Evolutionary conservation across 2,329 filamentous ascomycete genomes (phyloP), one percentile per base, ranked within the genome.

Genomic region (Blumeria hordei): DNA sequence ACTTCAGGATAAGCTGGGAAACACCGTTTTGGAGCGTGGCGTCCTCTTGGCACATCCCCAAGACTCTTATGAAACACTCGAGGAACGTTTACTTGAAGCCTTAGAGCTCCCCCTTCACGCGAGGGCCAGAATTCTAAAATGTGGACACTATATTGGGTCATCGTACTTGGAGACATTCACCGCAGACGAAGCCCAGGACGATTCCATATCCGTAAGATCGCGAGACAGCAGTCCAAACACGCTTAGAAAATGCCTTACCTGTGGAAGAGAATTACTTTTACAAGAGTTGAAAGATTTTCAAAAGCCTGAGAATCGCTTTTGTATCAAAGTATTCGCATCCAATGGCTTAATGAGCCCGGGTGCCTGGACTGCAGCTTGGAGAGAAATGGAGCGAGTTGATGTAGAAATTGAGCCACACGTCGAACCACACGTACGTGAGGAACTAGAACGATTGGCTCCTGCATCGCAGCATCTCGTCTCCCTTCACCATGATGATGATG

Each of bases 331-430:
- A 0, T 98, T 90, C 64, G 92, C 92, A 0, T 90, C 88, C 54
- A 98, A 96, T 67, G 92, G 92, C 0, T 71, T 96, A 51, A 94
- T 98, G 86, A 78, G 81, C 57, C 81, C 86, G 5, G 87, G 87
- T 0, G 90, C 92, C 0, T 98, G 92, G 92, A 78, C 78, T 4
- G 88, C 88, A 1, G 90, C 86, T 57, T 98, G 90, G 90, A 84
- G 79, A 61, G 90, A 96, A 68, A 98, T 98, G 92, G 92, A 98
- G 69, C 78, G 90, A n/a, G 86, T 96, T 0, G 92, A 98, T 64
- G 85, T 94, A 1, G 90, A 96, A 67, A 78, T 98, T 54, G 78
- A 85, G 62, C 84, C 92, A 3, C 76, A 81, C 63, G 74, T 88
- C 10, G 76, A 79, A 16, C 66, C 75, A 0, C 68, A 71, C 1